phyloP scores from a whole-genome alignment of 2,329 filamentous ascomycete species.

The Scytalidium sp. region DNA sequence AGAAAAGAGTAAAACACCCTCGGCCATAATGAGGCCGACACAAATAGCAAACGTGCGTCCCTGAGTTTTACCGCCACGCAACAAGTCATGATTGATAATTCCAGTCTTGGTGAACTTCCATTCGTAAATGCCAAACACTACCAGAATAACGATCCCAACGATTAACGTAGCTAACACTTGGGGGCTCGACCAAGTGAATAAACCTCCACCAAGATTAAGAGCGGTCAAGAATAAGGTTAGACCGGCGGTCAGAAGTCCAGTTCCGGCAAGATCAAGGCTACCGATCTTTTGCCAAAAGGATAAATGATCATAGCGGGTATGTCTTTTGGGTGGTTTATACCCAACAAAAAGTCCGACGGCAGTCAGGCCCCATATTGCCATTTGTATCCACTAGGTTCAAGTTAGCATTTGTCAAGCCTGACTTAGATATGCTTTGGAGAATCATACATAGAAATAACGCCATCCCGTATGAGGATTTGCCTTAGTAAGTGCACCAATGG shows the following conservation, averaged over 20 bases:
- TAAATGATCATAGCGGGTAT: conserved; percentile 7
- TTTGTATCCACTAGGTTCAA: conserved; percentile 4
- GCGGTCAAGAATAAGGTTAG: conserved; percentile 4
- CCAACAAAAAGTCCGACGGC: conserved; percentile 6
- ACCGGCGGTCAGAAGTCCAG: conserved; percentile 5
- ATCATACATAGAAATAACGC: conserved; percentile 2
- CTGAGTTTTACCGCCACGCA: conserved; percentile 2
- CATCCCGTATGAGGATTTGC: conserved; percentile 3
- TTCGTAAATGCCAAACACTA: neutral
- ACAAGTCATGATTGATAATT: neutral
- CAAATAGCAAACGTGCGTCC: conserved; percentile 7
- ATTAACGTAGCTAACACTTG: neutral
- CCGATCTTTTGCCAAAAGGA: conserved; percentile 6
- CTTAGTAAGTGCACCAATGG: conserved; percentile 6
- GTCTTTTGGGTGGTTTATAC: conserved; percentile 8
- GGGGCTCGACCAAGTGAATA: neutral
- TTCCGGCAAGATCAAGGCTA: conserved; percentile 4
- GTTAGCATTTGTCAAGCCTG: no score
- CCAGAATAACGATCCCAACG: no score
- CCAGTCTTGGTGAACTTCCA: conserved; percentile 4
- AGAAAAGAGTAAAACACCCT: conserved; percentile 7
- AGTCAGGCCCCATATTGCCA: conserved; percentile 7
- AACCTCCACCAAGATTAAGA: conserved; percentile 4
- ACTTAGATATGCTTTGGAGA: no score
- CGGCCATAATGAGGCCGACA: conserved; percentile 6